Evolutionary conservation across 768 basidiomycete genomes (phyloP).

Genomic region (Lentinula lateritia): DNA sequence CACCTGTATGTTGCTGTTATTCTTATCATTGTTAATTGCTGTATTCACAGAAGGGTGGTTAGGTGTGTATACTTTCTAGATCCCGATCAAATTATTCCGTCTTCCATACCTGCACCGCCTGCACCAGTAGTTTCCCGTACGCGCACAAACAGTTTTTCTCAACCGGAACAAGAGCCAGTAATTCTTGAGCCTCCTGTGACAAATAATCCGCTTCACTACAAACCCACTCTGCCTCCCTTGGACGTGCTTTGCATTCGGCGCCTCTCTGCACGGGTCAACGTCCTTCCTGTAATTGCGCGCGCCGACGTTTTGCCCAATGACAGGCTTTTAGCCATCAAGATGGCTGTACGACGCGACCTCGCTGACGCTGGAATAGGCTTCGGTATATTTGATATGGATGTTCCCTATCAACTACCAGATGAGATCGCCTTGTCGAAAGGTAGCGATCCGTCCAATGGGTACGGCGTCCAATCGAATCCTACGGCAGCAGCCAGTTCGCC

Average conservation of each 20-base stretch:
- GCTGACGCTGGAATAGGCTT: slow-evolving; percentile 85
- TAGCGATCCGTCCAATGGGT: slow-evolving; percentile 50
- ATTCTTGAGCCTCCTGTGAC: slow-evolving; percentile 78
- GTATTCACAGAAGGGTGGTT: slow-evolving; percentile 4
- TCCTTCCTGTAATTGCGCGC: slow-evolving; percentile 79
- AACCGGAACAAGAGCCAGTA: slow-evolving; percentile 67
- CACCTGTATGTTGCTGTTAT: slow-evolving; percentile 54
- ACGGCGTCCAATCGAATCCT: slow-evolving; percentile 40
- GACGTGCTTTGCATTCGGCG: slow-evolving; percentile 79
- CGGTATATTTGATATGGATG: slow-evolving; percentile 82
- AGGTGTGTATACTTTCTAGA: slow-evolving; percentile 88
- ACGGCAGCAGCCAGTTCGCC: slow-evolving; percentile 51
- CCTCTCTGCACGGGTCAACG: slow-evolving; percentile 77
- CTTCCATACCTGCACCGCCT: slow-evolving; percentile 59
- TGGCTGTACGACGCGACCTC: slow-evolving; percentile 74
- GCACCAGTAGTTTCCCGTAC: slow-evolving; percentile 59
- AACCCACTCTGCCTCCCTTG: slow-evolving; percentile 59
- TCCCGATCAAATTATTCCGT: slow-evolving; percentile 75
- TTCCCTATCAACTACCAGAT: slow-evolving; percentile 42
- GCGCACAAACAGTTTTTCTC: slow-evolving; percentile 67
- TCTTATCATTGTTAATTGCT: neutral
- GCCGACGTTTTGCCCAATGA: slow-evolving; percentile 81
- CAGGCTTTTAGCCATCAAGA: slow-evolving; percentile 72
- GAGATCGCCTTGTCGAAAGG: slow-evolving; percentile 40
- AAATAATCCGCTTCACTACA: slow-evolving; percentile 62